Conservation (phyloP, 148 eudicot genomes). For the Diospyros kaki region DNA sequence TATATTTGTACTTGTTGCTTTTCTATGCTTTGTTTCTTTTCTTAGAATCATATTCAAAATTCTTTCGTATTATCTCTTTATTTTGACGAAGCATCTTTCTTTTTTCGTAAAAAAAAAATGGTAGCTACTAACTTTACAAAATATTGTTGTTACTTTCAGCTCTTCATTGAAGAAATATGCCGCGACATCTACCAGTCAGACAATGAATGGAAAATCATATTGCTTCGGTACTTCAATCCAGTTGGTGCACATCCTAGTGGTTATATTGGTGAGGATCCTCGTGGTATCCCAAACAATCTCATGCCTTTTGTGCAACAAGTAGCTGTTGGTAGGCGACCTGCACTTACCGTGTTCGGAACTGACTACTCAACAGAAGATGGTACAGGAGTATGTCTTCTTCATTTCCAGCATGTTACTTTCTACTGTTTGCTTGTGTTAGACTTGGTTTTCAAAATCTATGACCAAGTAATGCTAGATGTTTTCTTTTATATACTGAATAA, state of each 20-base stretch:
- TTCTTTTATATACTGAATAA: background rate
- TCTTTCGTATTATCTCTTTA: background rate
- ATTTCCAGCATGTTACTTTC: background rate
- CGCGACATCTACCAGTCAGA: constrained; percentile 69
- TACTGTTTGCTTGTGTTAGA: background rate
- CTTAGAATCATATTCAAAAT: background rate
- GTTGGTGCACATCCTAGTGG: constrained; percentile 99
- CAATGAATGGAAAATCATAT: constrained; percentile 73
- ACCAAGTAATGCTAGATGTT: background rate
- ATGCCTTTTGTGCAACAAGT: constrained; percentile 99
- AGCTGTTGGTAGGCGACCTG: constrained; percentile 92
- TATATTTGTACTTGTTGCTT: background rate
- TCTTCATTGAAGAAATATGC: constrained; percentile 92
- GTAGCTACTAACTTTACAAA: constrained; percentile 3
- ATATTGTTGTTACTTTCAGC: constrained; percentile 40
- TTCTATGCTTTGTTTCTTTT: background rate
- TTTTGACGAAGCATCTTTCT: background rate
- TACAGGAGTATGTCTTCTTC: constrained; percentile 67
- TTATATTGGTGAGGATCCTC: constrained; percentile 89
- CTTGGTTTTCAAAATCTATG: background rate
- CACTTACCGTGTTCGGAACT: constrained; percentile 72
- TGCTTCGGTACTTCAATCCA: constrained; percentile 95
- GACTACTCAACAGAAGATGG: constrained; percentile 88
- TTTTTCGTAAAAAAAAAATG: background rate
- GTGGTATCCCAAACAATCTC: constrained; percentile 90